A percentile compares a stretch with the other conserved stretches of the same genome.
These are phyloP conservation scores for Ogataea ganodermae DNA, from an alignment of 805 yeast genomes.

Conservation along the genomic window DNA sequence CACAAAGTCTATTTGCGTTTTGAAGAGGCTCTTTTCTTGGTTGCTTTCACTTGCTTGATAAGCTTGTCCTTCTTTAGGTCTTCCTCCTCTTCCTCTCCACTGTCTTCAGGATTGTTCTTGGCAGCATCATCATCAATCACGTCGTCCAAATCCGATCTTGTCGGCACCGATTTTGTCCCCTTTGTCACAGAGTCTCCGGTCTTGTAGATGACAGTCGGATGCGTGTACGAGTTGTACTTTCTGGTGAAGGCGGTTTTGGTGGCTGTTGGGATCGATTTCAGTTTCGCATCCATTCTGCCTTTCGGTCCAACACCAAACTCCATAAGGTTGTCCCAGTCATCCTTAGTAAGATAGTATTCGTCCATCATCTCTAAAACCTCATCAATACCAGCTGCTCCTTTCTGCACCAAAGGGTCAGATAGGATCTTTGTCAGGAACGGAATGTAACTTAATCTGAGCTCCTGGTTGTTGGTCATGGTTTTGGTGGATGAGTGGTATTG, in stretches of 20 bases:
- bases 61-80: constrained; percentile 64
- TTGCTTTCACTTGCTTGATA: constrained; percentile 51
- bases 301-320: constrained; percentile 74
- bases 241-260: constrained; percentile 86
- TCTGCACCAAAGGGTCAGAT: constrained; percentile 54
- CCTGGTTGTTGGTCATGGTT: constrained; percentile 73
- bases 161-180: constrained; percentile 29
- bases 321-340: constrained; percentile 88
- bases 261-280: constrained; percentile 72
- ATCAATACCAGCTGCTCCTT: constrained; percentile 64
- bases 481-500: constrained; percentile 84
- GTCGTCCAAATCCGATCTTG: constrained; percentile 67
- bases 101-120: constrained; percentile 44
- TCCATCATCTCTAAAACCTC: constrained; percentile 77
- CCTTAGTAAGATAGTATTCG: constrained; percentile 79
- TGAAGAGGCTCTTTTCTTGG: constrained; percentile 16
- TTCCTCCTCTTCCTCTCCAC: constrained; percentile 46
- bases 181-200: constrained; percentile 62
- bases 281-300: constrained; percentile 41
- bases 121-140: constrained; percentile 62
- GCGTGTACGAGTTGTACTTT: constrained; percentile 70
- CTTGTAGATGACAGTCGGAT: constrained; percentile 83
- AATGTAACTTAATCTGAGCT: constrained; percentile 74
- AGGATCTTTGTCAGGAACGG: constrained; percentile 63
- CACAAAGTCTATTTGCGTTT: constrained; percentile 10